Conservation (phyloP, 768 basidiomycete species). For the Pleurotus sapidus region DNA sequence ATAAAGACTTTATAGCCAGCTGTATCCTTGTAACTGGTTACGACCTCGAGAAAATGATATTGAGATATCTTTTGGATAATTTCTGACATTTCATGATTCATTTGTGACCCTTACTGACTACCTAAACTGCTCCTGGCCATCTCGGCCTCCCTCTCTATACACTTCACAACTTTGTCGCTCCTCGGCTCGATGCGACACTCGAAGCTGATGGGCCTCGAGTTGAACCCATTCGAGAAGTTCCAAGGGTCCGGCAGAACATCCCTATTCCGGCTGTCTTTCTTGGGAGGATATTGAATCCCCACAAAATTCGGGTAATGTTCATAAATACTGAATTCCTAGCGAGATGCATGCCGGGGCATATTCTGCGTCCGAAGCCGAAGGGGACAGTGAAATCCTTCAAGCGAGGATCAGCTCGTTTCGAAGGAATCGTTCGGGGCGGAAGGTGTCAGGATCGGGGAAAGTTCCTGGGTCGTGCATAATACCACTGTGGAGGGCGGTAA, state of each 20-base stretch:
- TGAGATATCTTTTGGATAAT: no score
- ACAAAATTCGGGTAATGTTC: slow-evolving; percentile 31
- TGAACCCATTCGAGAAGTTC: slow-evolving; percentile 32
- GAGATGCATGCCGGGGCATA: slow-evolving; percentile 34
- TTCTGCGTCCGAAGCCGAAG: slow-evolving; percentile 39
- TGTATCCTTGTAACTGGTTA: no score
- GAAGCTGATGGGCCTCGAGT: slow-evolving; percentile 29
- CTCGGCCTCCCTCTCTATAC: slow-evolving; percentile 23
- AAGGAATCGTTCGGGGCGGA: slow-evolving; percentile 41
- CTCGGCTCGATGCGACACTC: slow-evolving; percentile 25
- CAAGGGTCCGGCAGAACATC: slow-evolving; percentile 19
- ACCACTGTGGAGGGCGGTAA: slow-evolving; percentile 16
- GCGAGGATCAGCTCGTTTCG: slow-evolving; percentile 21
- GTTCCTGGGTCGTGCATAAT: slow-evolving; percentile 27
- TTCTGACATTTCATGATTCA: no score
- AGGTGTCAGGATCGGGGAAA: slow-evolving; percentile 32
- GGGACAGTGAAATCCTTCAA: slow-evolving; percentile 29
- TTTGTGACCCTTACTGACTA: slow-evolving; percentile 10
- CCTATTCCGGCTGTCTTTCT: slow-evolving; percentile 15
- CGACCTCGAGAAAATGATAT: no score
- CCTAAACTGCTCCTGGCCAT: slow-evolving; percentile 15
- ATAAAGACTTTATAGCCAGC: no score
- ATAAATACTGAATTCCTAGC: slow-evolving; percentile 32
- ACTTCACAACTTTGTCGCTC: slow-evolving; percentile 14
- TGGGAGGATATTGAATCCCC: slow-evolving; percentile 30